Conservation (phyloP, 768 basidiomycete species). For the Xerocomellus dryophilus region DNA sequence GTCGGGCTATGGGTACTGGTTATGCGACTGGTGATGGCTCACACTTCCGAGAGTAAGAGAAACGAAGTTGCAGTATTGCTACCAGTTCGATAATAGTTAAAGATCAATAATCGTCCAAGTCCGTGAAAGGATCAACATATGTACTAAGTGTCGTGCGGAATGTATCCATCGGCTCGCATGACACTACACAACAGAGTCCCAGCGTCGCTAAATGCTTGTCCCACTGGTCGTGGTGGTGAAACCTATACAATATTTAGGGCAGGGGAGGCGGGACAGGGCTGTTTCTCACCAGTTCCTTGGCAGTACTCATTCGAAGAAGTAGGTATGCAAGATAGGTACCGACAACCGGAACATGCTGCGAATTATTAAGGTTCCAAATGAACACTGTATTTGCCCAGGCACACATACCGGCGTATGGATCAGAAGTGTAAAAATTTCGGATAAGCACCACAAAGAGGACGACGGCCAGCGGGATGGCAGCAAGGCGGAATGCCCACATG, state of each 20-base stretch:
- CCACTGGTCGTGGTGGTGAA: slow-evolving; percentile 32
- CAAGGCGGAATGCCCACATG: slow-evolving; percentile 69
- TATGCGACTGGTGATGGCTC: no score
- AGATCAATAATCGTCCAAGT: slow-evolving; percentile 8
- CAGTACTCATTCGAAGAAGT: slow-evolving; percentile 69
- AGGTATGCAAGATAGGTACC: slow-evolving; percentile 89
- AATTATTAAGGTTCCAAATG: neutral
- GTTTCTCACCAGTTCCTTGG: slow-evolving; percentile 40
- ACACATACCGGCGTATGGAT: slow-evolving; percentile 75
- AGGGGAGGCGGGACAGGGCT: neutral
- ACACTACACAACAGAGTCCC: neutral
- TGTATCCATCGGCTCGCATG: neutral
- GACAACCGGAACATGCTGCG: slow-evolving; percentile 80
- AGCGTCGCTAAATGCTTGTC: slow-evolving; percentile 23
- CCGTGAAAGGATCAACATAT: neutral
- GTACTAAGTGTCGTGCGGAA: slow-evolving; percentile 1
- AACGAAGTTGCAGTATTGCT: neutral
- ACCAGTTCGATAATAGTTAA: neutral
- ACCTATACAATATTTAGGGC: slow-evolving; percentile 18
- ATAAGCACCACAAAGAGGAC: slow-evolving; percentile 79
- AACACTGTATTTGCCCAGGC: neutral
- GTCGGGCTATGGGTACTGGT: no score
- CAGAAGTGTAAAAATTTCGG: slow-evolving; percentile 85
- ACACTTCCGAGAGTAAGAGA: neutral
- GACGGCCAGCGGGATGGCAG: slow-evolving; percentile 72